Evolutionary conservation across 208 protist species (phyloP).

Genomic region (Leishmania gerbilli): DNA sequence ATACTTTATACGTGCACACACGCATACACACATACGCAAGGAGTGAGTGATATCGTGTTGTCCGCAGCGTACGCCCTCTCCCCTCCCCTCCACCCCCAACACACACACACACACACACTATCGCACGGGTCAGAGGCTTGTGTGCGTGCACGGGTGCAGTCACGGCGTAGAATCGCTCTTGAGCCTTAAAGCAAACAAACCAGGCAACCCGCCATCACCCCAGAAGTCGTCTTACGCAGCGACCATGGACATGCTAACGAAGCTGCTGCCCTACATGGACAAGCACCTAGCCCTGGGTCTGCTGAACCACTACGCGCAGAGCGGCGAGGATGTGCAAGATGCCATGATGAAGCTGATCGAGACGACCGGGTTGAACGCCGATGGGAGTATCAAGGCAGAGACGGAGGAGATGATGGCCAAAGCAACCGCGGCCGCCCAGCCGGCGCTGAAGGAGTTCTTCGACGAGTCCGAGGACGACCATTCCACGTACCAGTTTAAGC

Average conservation of each 20-base stretch:
- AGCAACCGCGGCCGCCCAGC: constrained; percentile 53
- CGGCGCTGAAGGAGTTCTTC: constrained; percentile 84
- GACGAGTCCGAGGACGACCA: constrained; percentile 54
- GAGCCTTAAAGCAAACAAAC: neutral
- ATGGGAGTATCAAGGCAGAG: constrained; percentile 68
- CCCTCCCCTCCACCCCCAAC: no score
- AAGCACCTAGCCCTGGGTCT: constrained; percentile 87
- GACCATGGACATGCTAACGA: constrained; percentile 72
- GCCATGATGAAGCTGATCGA: constrained; percentile 65
- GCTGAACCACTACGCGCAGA: constrained; percentile 72
- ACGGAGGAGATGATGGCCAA: constrained; percentile 69
- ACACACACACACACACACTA: neutral
- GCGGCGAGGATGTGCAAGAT: constrained; percentile 72
- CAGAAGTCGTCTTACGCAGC: neutral
- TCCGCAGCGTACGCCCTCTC: neutral
- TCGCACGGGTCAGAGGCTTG: neutral
- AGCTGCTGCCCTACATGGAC: constrained; percentile 81
- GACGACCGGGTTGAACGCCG: constrained; percentile 69
- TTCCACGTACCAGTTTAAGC: constrained; percentile 81
- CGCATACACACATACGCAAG: neutral
- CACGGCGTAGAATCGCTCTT: neutral
- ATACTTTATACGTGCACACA: neutral
- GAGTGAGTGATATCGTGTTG: neutral
- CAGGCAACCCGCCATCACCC: neutral
- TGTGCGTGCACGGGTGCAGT: neutral